A percentile compares a stretch with the other conserved stretches of the same genome.
These are phyloP conservation scores for Capsella bursapastoris DNA, from an alignment of 345 rosid species.

Conservation along the genomic window DNA sequence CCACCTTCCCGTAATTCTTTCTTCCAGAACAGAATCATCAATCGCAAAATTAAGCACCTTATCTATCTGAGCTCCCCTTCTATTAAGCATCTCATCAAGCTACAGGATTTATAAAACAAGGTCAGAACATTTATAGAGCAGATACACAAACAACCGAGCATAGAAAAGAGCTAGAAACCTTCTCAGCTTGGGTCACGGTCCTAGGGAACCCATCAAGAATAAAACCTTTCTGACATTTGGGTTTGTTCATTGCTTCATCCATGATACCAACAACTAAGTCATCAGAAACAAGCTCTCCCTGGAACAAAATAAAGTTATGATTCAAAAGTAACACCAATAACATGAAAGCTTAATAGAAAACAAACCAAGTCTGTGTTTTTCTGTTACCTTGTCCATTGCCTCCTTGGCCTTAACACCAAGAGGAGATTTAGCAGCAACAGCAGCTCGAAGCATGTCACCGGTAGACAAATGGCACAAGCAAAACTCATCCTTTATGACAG, in stretches of 20 bases:
- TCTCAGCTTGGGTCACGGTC: slow-evolving; percentile 88
- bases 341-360: neutral
- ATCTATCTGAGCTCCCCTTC: slow-evolving; percentile 73
- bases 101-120: slow-evolving; percentile 12
- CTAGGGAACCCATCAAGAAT: slow-evolving; percentile 97
- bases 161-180: slow-evolving; percentile 47
- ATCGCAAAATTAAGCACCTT: slow-evolving; percentile 90
- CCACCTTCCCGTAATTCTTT: slow-evolving; percentile 97
- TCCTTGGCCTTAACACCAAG: slow-evolving; percentile 96
- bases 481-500: slow-evolving; percentile 87
- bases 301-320: slow-evolving; percentile 17
- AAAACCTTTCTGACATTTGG: slow-evolving; percentile 91
- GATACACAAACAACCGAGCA: neutral
- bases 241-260: slow-evolving; percentile 93
- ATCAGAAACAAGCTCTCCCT: slow-evolving; percentile 97
- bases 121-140: neutral
- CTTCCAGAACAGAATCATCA: slow-evolving; percentile 88
- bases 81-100: slow-evolving; percentile 96
- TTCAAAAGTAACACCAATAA: slow-evolving; percentile 12
- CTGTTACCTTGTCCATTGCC: slow-evolving; percentile 87
- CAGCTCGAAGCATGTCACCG: slow-evolving; percentile 98
- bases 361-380: neutral
- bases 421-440: slow-evolving; percentile 92
- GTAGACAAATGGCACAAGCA: slow-evolving; percentile 99
- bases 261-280: slow-evolving; percentile 93